Conservation (phyloP, 225 moss, liverwort and hornwort species). For the Ulota crispa region DNA sequence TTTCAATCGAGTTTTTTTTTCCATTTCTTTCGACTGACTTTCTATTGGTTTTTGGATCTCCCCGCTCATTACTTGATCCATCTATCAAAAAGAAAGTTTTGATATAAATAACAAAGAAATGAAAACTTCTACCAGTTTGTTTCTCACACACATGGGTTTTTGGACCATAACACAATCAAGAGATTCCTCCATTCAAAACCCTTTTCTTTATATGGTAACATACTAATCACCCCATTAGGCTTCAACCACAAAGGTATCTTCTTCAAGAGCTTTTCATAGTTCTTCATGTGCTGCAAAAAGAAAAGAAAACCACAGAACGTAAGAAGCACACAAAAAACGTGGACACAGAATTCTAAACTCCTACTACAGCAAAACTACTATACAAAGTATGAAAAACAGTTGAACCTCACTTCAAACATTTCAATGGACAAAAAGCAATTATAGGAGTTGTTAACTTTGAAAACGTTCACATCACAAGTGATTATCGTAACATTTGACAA, state of each 20-base stretch:
- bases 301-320: background rate
- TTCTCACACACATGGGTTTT: no score
- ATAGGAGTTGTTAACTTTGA: slow-evolving; percentile 51
- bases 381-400: background rate
- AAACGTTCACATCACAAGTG: slow-evolving; percentile 83
- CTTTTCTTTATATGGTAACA: no score
- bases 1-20: no score
- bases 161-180: no score
- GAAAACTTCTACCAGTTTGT: no score
- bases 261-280: slow-evolving; percentile 81
- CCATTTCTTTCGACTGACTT: no score
- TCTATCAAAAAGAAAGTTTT: no score
- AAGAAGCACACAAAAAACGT: background rate
- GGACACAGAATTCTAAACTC: background rate
- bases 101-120: no score
- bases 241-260: slow-evolving; percentile 86
- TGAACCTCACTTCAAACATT: slow-evolving; percentile 83
- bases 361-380: background rate
- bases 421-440: slow-evolving; percentile 86
- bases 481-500: slow-evolving; percentile 71
- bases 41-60: no score
- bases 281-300: slow-evolving; percentile 90
- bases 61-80: no score
- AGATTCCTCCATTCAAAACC: no score
- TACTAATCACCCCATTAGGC: slow-evolving; percentile 33